Base-by-base conservation (phyloP, 768 basidiomycete genomes). In the Pulveroboletus sp. region DNA sequence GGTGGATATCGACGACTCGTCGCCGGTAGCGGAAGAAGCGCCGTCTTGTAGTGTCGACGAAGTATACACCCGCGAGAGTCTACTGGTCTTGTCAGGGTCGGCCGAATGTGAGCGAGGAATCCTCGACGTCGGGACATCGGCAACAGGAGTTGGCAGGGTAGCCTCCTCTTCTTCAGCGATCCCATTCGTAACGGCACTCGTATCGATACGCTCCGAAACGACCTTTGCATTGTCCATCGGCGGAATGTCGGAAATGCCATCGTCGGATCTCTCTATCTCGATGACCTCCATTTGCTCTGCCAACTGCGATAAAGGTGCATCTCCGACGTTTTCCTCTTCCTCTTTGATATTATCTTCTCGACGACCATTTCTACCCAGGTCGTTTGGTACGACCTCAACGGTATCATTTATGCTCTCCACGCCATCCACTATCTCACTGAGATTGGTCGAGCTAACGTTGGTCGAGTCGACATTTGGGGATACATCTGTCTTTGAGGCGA, bases 91-190 rank as follows among this genome's bases (percentile, higher is more conserved):
- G 66, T 83, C 84, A 7, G 86, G 87, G 62, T 90, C 88, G 9
- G 82, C 87, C 9, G 90, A 92, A 49, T 88, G 87, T 6, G 90
- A 90, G 19, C 90, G 86, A 34, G 78, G 83, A 40, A 87, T 75
- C 35, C 85, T 76, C 21, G 73, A 59, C 24, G 70, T 33, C 34
- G 68, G 62, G 32, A 65, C 36, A 25, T 68, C 69, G 3, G 72
- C 68, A 13, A 72, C 52, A 6, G 77, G 72, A n/a, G 78, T 74
- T 21, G 67, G 58, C 5, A 69, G 36, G 16, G 62, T 45, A 4
- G 56, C 48, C 4, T 62, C 68, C n/a, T 68, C 67, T 36, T 63
- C 66, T 33, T 66, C 66, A 4, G 45, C 53, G 36, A 46, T 47
- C 4, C 55, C 56, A 31, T 61, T 65, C 20, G 61, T 53, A 32